Base-by-base conservation (phyloP, 345 rosid genomes). In the Theobroma cacao region DNA sequence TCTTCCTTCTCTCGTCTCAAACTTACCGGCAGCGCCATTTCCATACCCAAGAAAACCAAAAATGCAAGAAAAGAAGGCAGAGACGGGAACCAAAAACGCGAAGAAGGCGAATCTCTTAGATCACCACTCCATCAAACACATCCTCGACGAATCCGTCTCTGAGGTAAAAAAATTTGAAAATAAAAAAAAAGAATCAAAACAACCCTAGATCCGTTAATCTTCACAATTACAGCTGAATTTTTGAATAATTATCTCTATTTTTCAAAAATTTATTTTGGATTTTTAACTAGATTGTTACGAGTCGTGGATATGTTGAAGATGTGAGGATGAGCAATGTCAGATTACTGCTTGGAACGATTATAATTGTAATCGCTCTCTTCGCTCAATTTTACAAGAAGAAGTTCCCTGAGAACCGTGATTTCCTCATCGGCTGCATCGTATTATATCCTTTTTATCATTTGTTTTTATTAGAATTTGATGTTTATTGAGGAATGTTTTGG, bases 351-450 rank as follows among this genome's bases (percentile, higher is more conserved):
- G 99, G 99, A 59, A 52, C 87, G 41, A 78, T 91, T 10, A 88
- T 94, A 38, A 92, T 97, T 66, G 79, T 72, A 1, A 90, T 94
- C 65, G 99, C 99, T 64, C 94, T 97, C 62, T 75, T 93, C 78
- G 98, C 98, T 61, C 99, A 97, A 88, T 97, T 97, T 77, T 97
- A 97, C 97, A 97, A 94, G 67, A 97, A 94, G 90, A 97, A 97
- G 80, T 97, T 97, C 84, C 98, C 98, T 1, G 97, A 97, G 89
- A 97, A 97, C 75, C 82, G 87, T 5, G 90, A 93, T 50, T 94
- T 94, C 80, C 81, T 94, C 86, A 91, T 97, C 77, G 91, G 80
- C 53, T 97, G 99, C 92, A 91, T 97, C 74, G 89, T 26, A 56
- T 94, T 88, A 97, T 97, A 97, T 97, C 98, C 99, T 90, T 88